phyloP scores from a whole-genome alignment of 495 filamentous ascomycete genomes.

The Podospora pseudoanserina region DNA sequence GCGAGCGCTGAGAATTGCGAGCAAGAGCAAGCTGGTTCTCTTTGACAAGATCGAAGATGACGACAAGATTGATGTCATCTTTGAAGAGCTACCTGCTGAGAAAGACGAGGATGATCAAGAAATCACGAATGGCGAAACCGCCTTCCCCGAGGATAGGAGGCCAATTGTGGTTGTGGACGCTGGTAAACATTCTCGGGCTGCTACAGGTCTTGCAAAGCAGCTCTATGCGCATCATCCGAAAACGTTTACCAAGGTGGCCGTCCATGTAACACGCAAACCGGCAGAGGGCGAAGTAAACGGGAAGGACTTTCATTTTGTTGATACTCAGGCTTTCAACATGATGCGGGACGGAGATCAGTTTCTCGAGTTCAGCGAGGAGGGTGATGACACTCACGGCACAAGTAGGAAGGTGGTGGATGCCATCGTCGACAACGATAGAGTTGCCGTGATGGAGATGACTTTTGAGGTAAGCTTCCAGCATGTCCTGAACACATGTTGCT shows the following conservation, averaged over 20 bases:
- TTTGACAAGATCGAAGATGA: slow-evolving; percentile 87
- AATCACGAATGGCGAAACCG: slow-evolving; percentile 23
- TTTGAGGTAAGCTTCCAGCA: slow-evolving; percentile 33
- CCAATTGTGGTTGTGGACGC: slow-evolving; percentile 47
- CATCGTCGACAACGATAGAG: slow-evolving; percentile 44
- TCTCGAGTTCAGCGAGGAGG: slow-evolving; percentile 45
- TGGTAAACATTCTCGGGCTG: slow-evolving; percentile 9
- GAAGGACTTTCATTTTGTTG: slow-evolving; percentile 47
- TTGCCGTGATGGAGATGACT: slow-evolving; percentile 59
- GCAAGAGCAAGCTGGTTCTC: slow-evolving; percentile 61
- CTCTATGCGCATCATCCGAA: slow-evolving; percentile 43
- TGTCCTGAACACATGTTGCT: not conserved
- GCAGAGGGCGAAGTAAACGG: slow-evolving; percentile 46
- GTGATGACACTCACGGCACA: slow-evolving; percentile 44
- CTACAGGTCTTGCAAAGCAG: slow-evolving; percentile 35
- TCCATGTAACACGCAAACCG: slow-evolving; percentile 43
- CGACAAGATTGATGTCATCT: slow-evolving; percentile 58
- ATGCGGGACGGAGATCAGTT: slow-evolving; percentile 52
- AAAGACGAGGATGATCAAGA: slow-evolving; percentile 26
- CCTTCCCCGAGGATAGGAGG: slow-evolving; percentile 40
- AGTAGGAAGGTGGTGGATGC: slow-evolving; percentile 44
- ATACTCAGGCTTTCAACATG: slow-evolving; percentile 43
- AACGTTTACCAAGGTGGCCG: slow-evolving; percentile 36
- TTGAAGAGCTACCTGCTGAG: slow-evolving; percentile 39
- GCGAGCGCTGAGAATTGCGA: slow-evolving; percentile 77